phyloP scores from a whole-genome alignment of 2,329 filamentous ascomycete species.

The Diaporthe amygdali region DNA sequence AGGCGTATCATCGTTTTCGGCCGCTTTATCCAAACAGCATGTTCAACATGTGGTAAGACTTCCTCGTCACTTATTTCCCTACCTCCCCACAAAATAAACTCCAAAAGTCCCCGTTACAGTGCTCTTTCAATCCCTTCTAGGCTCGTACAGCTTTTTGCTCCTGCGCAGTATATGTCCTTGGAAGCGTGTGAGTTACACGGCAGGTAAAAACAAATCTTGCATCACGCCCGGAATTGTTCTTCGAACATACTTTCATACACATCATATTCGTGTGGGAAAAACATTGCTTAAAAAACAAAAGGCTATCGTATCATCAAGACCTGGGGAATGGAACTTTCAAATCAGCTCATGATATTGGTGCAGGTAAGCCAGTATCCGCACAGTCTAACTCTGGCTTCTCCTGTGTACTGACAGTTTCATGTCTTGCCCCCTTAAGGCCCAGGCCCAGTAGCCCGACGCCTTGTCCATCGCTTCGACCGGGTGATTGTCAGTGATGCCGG shows the following conservation, averaged over 20 bases:
- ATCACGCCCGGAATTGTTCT: too few species aligned
- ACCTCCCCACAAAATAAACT: too few species aligned
- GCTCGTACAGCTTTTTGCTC: too few species aligned
- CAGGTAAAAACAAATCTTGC: not conserved
- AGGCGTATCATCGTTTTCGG: slow-evolving; percentile 28
- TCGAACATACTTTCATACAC: not conserved
- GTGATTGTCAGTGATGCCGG: slow-evolving; percentile 27
- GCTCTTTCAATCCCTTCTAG: too few species aligned
- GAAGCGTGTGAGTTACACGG: not conserved
- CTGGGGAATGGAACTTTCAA: slow-evolving; percentile 22
- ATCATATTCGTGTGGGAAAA: not conserved
- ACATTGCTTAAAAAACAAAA: not conserved
- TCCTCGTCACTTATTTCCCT: not conserved
- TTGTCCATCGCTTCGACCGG: slow-evolving; percentile 16
- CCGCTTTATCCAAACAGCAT: slow-evolving; percentile 28
- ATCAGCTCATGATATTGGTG: slow-evolving; percentile 26
- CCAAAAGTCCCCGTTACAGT: not conserved
- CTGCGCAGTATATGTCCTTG: too few species aligned
- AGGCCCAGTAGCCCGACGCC: slow-evolving; percentile 23
- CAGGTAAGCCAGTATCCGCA: slow-evolving; percentile 15
- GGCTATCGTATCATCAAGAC: slow-evolving; percentile 19
- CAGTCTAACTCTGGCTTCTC: not conserved
- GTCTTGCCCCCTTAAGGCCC: slow-evolving; percentile 17
- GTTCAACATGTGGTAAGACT: slow-evolving; percentile 25
- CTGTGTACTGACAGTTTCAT: not conserved